Percentiles rank a stretch among this genome's conserved stretches.
Evolutionary conservation across 495 filamentous ascomycete genomes (phyloP).

Genomic region (Opeltia flavorubescens): DNA sequence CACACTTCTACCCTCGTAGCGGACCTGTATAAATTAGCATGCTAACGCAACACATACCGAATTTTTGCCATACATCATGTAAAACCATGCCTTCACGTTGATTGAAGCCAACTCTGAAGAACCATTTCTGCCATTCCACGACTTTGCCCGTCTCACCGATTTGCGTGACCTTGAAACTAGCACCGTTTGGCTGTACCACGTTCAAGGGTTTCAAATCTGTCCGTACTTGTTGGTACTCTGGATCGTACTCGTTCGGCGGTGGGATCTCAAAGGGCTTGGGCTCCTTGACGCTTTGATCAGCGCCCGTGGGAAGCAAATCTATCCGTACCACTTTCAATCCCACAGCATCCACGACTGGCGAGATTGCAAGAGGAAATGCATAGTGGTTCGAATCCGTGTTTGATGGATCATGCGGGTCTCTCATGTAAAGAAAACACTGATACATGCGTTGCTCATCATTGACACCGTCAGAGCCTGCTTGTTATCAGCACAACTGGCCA

Average conservation of each 20-base stretch:
- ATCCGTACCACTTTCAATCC: constrained; percentile 47
- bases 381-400: constrained; percentile 65
- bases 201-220: constrained; percentile 62
- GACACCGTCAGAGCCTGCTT: constrained; percentile 35
- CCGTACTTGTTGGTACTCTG: constrained; percentile 49
- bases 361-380: constrained; percentile 62
- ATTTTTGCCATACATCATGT: constrained; percentile 29
- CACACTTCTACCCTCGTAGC: constrained; percentile 52
- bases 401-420: constrained; percentile 37
- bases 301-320: constrained; percentile 30
- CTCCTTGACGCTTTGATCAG: constrained; percentile 16
- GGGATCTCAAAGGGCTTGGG: constrained; percentile 34
- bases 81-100: constrained; percentile 47
- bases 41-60: neutral
- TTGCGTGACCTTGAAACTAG: constrained; percentile 42
- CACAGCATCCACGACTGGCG: constrained; percentile 56
- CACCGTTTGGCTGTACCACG: constrained; percentile 63
- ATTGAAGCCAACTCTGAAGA: constrained; percentile 51
- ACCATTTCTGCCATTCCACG: constrained; percentile 54
- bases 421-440: constrained; percentile 55
- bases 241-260: constrained; percentile 57
- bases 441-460: constrained; percentile 45
- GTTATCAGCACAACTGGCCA: neutral
- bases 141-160: constrained; percentile 28
- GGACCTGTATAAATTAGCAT: constrained; percentile 24